Base-by-base conservation (phyloP, 2,329 filamentous ascomycete species). In the Thelonectria discophora region DNA sequence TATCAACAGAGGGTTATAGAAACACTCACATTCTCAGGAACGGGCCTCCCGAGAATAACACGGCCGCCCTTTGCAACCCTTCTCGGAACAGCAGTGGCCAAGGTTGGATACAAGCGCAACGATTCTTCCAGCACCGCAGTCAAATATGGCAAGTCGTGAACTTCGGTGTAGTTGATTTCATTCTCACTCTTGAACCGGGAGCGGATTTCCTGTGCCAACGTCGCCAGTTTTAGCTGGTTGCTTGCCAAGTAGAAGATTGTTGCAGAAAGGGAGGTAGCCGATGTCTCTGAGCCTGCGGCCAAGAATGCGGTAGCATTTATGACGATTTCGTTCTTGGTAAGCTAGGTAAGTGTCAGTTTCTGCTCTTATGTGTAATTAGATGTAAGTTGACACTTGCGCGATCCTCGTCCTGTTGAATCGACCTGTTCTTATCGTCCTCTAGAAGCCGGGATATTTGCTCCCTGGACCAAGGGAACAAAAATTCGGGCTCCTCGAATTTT, bases 101-200 rank as follows among this genome's bases (percentile, higher is more conserved):
- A 61, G 5, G 68, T 68, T 5, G 79, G 78, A 55, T 78, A 72
- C n/a, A 70, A 47, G 0, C 81, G 75, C n/a, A 83, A 62, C 1
- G 72, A 69, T 65, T 84, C 81, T 2, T 81, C 69, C 2, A 83
- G 63, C 21, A 74, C 74, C 3, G 80, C 81, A 7, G 73, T 63
- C 67, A 82, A 72, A 55, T 82, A 83, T 0, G 66, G 40, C 0
- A 82, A 67, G 7, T 66, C 60, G 34, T 61, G 53, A 12, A 61
- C 48, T 15, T 43, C 52, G 7, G 47, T 32, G 11, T 49, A 37
- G 48, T 68, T 75, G 47, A 84, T 82, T 6, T 82, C 77, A 0
- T 74, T 72, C 21, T 76, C 69, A 0, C 37, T 67, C 1, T 62
- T 57, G 60, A 82, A 83, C 0, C 71, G 45, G 0, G 69, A 62